Base-by-base conservation (phyloP, 169 alveolate species). In the Babesia microti region DNA sequence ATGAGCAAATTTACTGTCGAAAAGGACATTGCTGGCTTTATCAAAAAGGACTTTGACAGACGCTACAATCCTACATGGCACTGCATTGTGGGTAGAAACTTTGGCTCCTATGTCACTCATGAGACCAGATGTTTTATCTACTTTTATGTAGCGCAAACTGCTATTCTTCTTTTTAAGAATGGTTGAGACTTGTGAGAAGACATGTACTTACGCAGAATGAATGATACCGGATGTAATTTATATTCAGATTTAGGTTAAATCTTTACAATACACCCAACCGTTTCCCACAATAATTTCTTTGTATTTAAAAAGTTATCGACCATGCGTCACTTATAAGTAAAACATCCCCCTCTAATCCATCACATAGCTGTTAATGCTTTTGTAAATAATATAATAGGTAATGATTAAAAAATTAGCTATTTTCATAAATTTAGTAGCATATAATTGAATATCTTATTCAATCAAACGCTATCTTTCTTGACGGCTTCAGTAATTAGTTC, bases 61-160 rank as follows among this genome's bases (percentile, higher is more conserved):
- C 91, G 93, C 69, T 93, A 93, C 87, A 68, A 73, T 43, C 91
- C 89, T 35, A 95, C 99, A 9, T 95, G 99, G 99, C 99, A 95
- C 80, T 92, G 98, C 68, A 95, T 95, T 47, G 98, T 93, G 21
- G 99, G 99, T 23, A 83, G 98, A 47, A 95, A 93, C 80, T 95
- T 95, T 78, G 99, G 99, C 36, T 87, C 97, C 23, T 95, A 91
- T 79, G 98, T 95, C 22, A 95, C 99, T 28, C 99, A 95, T 78
- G 99, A 96, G 84, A 96, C 98, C 32, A 92, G 94, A 74, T 97
- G 95, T 81, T 96, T 96, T 89, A 96, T 96, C 78, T 96, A 96
- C 81, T 95, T 95, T 87, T 95, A 95, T 84, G 88, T 93, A 54
- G 99, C 98, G 17, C 95, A 92, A 79, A 95, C 91, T 29, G 99